Percentiles rank a stretch among this genome's conserved stretches.
Evolutionary conservation across 176 grass and related monocot genomes (phyloP).

Genomic region (Carex parvula): DNA sequence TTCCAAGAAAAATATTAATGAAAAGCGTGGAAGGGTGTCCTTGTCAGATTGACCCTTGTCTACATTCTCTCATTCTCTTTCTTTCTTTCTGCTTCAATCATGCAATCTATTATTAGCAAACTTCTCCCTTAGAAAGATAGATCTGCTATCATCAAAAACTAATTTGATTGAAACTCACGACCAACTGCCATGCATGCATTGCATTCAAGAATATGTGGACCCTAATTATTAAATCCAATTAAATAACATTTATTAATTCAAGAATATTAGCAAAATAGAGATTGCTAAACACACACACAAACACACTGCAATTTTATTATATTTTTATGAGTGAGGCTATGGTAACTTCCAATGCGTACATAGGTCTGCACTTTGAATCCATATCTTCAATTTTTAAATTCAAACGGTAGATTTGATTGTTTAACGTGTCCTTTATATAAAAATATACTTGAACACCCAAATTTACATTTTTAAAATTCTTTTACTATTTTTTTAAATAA

Average conservation of each 20-base stretch:
- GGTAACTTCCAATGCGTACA: too few relatives aligned
- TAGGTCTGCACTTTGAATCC: too few relatives aligned
- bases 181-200: not conserved
- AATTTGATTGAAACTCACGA: conserved; percentile 17
- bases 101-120: conserved; percentile 19
- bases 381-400: too few relatives aligned
- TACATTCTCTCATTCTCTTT: conserved; percentile 6
- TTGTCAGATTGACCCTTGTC: conserved; percentile 22
- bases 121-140: not conserved
- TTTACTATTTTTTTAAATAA: too few relatives aligned
- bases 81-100: conserved; percentile 17
- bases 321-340: not conserved
- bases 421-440: too few relatives aligned
- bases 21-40: conserved; percentile 3
- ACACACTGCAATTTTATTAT: not conserved
- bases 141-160: conserved; percentile 5
- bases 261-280: not conserved
- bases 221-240: not conserved
- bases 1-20: conserved; percentile 10
- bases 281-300: not conserved
- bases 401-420: too few relatives aligned
- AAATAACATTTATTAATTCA: not conserved
- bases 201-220: not conserved
- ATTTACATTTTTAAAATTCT: too few relatives aligned
- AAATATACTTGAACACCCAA: too few relatives aligned